These are phyloP conservation scores for Simplicillium sp. DNA, from an alignment of 2,329 filamentous ascomycete genomes.

Conservation along the genomic window DNA sequence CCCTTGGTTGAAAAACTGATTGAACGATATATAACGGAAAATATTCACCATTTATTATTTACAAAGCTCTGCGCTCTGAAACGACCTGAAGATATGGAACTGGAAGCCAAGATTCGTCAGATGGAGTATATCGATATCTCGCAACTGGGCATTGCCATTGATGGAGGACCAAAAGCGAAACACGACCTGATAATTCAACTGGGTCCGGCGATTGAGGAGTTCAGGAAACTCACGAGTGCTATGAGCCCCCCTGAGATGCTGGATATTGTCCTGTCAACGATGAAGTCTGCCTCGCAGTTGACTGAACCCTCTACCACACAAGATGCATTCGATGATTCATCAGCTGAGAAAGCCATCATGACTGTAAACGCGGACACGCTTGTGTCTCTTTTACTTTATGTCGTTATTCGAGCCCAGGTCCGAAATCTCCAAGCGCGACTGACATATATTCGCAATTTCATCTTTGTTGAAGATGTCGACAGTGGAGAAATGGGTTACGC, in stretches of 20 bases:
- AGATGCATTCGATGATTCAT: slow-evolving; percentile 20
- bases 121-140: slow-evolving; percentile 93
- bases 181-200: slow-evolving; percentile 71
- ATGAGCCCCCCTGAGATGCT: slow-evolving; percentile 86
- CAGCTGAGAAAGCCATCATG: slow-evolving; percentile 44
- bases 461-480: slow-evolving; percentile 96
- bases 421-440: slow-evolving; percentile 80
- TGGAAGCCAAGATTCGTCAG: slow-evolving; percentile 82
- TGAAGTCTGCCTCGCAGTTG: slow-evolving; percentile 72
- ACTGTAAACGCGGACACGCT: slow-evolving; percentile 78
- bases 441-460: slow-evolving; percentile 93
- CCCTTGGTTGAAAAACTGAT: slow-evolving; percentile 88
- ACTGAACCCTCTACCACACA: slow-evolving; percentile 39
- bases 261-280: slow-evolving; percentile 65
- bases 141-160: slow-evolving; percentile 82
- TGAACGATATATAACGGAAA: slow-evolving; percentile 88
- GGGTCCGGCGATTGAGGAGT: slow-evolving; percentile 73
- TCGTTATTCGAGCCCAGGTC: slow-evolving; percentile 85
- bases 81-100: slow-evolving; percentile 71
- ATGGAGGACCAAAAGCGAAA: slow-evolving; percentile 69
- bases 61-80: slow-evolving; percentile 71
- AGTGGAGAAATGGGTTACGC: slow-evolving; percentile 94
- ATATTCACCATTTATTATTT: slow-evolving; percentile 84
- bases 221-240: slow-evolving; percentile 72
- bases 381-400: slow-evolving; percentile 81